Evolutionary conservation across 345 rosid genomes (phyloP), one percentile per base, ranked within the genome.

Genomic region (Psidium friedrichsthalianum): DNA sequence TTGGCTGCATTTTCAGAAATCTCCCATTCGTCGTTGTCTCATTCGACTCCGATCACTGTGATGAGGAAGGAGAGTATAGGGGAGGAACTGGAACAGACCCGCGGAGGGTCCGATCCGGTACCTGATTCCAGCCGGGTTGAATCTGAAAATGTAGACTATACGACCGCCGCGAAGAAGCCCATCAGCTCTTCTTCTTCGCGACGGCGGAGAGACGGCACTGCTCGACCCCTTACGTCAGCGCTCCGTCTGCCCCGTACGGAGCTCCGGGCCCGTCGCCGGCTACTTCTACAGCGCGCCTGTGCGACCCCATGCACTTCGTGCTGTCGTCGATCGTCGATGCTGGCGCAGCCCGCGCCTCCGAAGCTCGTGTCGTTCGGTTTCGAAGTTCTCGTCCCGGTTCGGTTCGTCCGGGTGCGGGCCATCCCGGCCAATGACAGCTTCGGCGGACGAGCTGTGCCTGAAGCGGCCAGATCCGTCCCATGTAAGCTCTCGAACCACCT

Each of bases 151-250:
- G n/a, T n/a, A n/a, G n/a, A n/a, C n/a, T n/a, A n/a, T n/a, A n/a
- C n/a, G n/a, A n/a, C n/a, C n/a, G n/a, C n/a, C n/a, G n/a, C n/a
- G n/a, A n/a, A n/a, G n/a, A n/a, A n/a, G n/a, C n/a, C n/a, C 57
- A 49, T 20, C 21, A 57, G 56, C 36, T 27, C 80, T 42, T 49
- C 84, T 32, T 78, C 56, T 86, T 86, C 18, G 89, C 11, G 94
- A 91, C 29, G 92, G 91, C 51, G 49, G n/a, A n/a, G 87, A 25
- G 95, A 92, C 89, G 92, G 95, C 85, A 88, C 85, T 96, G 98
- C 87, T 97, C 99, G n/a, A 93, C 99, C 24, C 99, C 99, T 18
- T 97, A 93, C 87, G 99, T 95, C 22, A 95, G 98, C 82, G 99
- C 98, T 40, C 99, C 99, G 42, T 97, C 99, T 2, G 98, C 88